A percentile compares a stretch with the other conserved stretches of the same genome.
Evolutionary conservation across 441 rosid species (phyloP).

Genomic region (Corymbia calophylla): DNA sequence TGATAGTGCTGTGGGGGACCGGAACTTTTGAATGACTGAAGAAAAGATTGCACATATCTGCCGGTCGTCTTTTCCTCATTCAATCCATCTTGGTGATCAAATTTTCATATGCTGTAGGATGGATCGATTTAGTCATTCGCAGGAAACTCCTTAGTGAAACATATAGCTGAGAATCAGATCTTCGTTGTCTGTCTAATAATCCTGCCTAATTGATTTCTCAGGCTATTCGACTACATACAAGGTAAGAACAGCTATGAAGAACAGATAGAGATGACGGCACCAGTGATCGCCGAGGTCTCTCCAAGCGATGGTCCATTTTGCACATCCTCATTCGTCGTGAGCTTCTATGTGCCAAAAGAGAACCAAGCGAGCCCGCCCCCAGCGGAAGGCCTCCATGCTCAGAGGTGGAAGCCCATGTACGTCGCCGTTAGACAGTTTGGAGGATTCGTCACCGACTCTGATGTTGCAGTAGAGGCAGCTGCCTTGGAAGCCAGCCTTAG

Average conservation of each 20-base stretch:
- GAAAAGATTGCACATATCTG: not conserved
- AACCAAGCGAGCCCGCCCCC: conserved; percentile 81
- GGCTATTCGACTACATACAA: conserved; percentile 78
- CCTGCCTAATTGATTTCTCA: conserved; percentile 2
- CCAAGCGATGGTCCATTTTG: conserved; percentile 88
- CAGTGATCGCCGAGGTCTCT: conserved; percentile 53
- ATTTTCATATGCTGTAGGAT: not conserved
- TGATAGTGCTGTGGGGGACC: not conserved
- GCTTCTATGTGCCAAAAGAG: conserved; percentile 69
- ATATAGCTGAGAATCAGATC: not conserved
- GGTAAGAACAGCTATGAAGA: conserved; percentile 57
- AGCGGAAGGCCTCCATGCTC: conserved; percentile 64
- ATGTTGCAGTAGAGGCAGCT: conserved; percentile 66
- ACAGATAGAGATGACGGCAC: conserved; percentile 85
- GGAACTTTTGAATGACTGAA: not conserved
- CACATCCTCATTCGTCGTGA: conserved; percentile 65
- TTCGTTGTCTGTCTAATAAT: not conserved
- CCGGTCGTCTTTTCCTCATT: not conserved
- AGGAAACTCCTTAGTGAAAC: not conserved
- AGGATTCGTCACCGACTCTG: conserved; percentile 59
- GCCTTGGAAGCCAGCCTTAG: conserved; percentile 51
- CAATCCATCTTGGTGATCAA: not conserved
- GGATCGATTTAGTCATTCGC: not conserved
- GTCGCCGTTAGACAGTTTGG: conserved; percentile 65
- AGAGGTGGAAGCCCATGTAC: conserved; percentile 40